Evolutionary conservation across 305 asterid genomes (phyloP), one percentile per base, ranked within the genome.

Genomic region (Euphrasia arctica): DNA sequence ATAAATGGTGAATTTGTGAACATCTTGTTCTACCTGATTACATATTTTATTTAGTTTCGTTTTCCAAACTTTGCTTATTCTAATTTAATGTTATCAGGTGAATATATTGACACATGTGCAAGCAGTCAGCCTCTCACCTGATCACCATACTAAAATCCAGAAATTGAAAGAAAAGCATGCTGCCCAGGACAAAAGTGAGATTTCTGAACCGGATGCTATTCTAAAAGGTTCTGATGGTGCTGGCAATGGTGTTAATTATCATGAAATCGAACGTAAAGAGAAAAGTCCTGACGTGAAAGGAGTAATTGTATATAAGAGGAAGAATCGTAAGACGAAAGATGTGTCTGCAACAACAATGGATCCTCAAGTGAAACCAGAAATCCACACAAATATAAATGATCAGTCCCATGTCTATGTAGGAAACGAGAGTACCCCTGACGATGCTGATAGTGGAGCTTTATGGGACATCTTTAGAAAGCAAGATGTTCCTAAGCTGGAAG

Each of bases 391-490:
- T 18, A 18, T 18, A 18, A 18, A 18, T 18, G 22, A 18, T 18
- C 22, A 18, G 22, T 18, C 22, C 22, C 22, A 18, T 18, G 22
- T 18, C 22, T 18, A 18, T 18, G 22, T 18, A 18, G 67, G 41
- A 72, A 71, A 56, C 41, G 67, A 58, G 22, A n/a, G 50, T 63
- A 81, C 66, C 60, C 56, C 55, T 67, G 75, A 71, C 54, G 77
- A 77, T 66, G 58, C 56, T 4, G 79, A 76, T 29, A 73, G 84
- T 60, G 95, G 90, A 54, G 51, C 95, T 71, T 74, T 85, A 36
- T 87, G 95, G 95, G 95, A 87, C 74, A 79, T 87, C 50, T 87
- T 83, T 71, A 85, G 90, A 70, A 74, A 84, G 63, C 77, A 87
- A 79, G 95, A 87, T 75, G 86, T 82, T 62, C 88, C 92, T 18